Evolutionary conservation across 2,329 filamentous ascomycete species (phyloP), one percentile per base, ranked within the genome.

Genomic region (Aspergillus chevalieri): DNA sequence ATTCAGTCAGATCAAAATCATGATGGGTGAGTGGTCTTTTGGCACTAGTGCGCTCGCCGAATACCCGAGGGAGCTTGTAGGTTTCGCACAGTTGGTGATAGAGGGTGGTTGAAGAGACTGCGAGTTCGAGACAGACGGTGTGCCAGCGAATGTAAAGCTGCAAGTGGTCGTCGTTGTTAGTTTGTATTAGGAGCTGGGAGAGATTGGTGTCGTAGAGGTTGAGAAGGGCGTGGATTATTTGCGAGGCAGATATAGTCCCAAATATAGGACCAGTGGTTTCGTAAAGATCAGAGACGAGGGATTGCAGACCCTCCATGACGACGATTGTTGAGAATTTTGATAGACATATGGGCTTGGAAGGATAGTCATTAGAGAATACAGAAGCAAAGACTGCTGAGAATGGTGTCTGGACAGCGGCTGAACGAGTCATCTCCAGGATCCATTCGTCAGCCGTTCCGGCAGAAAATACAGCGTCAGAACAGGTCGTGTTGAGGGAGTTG

Each of bases 371-470:
- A 8, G 39, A 43, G 15, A 51, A 15, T 8, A 55, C 17, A 8
- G 34, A 45, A 12, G 28, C 30, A 42, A 51, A 52, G 3, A 34
- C 43, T 12, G 42, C 43, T 3, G 51, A 53, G 7, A 55, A 34
- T 22, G 46, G 44, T 9, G 22, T 44, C 14, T 48, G 36, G 2
- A 10, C 21, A 3, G 34, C 21, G 26, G 17, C 2, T 24, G 45
- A 39, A 2, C 21, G 30, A 1, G 24, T 9, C 26, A 58, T 52
- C 12, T 53, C 49, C 1, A 39, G 3, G 17, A 60, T 52, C 57
- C 57, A 60, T 14, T 51, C 50, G 36, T 58, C 45, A 12, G 47
- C 55, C 2, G 52, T 57, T 28, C 48, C 42, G 2, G 58, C 58
- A 12, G 34, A 33, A 39, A 60, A 60, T 3, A 48, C 57, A 14